Evolutionary conservation across 306 rosid species (phyloP).

Genomic region (Castanea crenata): DNA sequence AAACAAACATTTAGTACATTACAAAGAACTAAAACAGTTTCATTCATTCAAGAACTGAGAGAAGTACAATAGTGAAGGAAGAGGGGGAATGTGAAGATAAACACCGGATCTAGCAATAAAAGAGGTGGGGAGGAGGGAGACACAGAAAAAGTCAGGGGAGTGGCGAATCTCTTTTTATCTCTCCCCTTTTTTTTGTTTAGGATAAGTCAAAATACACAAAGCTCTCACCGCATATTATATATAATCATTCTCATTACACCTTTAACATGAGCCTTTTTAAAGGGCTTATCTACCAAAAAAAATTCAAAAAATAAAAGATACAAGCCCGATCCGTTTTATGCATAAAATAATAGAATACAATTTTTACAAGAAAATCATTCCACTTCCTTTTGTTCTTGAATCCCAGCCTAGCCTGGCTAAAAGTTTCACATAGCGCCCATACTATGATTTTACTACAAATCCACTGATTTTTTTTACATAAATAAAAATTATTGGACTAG

Average conservation of each 20-base stretch:
- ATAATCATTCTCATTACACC: too few relatives aligned
- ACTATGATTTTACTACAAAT: not conserved
- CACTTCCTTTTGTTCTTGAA: not conserved
- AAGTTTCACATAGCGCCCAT: not conserved
- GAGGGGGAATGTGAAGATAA: not conserved
- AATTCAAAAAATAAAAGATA: too few relatives aligned
- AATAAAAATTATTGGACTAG: too few relatives aligned
- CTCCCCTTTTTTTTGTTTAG: not conserved
- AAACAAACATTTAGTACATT: not conserved
- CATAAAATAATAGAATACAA: not conserved
- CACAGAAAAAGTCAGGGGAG: not conserved
- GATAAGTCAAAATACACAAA: too few relatives aligned
- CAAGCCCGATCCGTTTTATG: not conserved
- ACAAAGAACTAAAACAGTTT: not conserved
- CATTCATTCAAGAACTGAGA: not conserved
- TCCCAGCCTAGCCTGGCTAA: not conserved
- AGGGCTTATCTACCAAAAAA: too few relatives aligned
- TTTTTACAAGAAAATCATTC: not conserved
- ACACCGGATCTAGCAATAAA: not conserved
- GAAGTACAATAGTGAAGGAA: not conserved
- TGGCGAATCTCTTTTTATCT: not conserved
- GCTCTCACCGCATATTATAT: too few relatives aligned
- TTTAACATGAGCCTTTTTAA: too few relatives aligned
- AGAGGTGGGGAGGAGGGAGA: not conserved
- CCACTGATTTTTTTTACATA: not conserved